Base-by-base conservation (phyloP, 2,329 filamentous ascomycete genomes). In the Curvularia spicifera region DNA sequence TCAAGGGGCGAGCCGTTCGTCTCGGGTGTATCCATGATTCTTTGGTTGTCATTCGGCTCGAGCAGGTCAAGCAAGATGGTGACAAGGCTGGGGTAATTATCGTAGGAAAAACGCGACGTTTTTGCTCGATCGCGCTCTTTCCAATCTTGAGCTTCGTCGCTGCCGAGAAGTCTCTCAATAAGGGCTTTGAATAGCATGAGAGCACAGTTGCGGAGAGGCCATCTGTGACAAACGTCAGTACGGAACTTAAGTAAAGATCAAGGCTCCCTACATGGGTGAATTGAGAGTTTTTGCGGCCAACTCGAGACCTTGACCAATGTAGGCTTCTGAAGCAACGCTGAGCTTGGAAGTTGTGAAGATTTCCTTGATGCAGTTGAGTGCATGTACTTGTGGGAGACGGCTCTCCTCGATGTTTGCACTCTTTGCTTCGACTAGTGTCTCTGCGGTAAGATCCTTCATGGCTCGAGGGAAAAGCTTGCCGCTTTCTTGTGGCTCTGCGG, bases 151-250 rank as follows among this genome's bases (percentile, higher is more conserved):
- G 79, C 75, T 57, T 92, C 89, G 53, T 87, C 88, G 0, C 88
- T 91, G 15, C 91, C 91, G 28, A 95, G 86, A 0, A 96, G 80
- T 61, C 86, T 85, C 71, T 95, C 91, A 51, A 96, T 90, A 5
- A 97, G 82, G 61, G 92, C 91, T 53, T 94, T 87, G 64, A 98
- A 88, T 6, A 99, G 85, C 78, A 98, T 90, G 33, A 98, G 79
- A 1, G 93, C 93, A 66, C 93, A 97, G 74, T 99, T 99, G 0
- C 93, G 89, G 56, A 99, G 93, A 0, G 93, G 91, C 95, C 95
- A 99, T 22, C 88, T 91, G 60, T 10, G 22, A 13, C 8, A 60
- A 29, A 3, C 44, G 18, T 61, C 13, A 69, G 57, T 53, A 22
- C 13, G 40, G 4, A 44, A 28, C 1, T 3, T 48, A 5, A 9